phyloP scores from a whole-genome alignment of 202 grass and related monocot genomes.

The Zoysia matrella region DNA sequence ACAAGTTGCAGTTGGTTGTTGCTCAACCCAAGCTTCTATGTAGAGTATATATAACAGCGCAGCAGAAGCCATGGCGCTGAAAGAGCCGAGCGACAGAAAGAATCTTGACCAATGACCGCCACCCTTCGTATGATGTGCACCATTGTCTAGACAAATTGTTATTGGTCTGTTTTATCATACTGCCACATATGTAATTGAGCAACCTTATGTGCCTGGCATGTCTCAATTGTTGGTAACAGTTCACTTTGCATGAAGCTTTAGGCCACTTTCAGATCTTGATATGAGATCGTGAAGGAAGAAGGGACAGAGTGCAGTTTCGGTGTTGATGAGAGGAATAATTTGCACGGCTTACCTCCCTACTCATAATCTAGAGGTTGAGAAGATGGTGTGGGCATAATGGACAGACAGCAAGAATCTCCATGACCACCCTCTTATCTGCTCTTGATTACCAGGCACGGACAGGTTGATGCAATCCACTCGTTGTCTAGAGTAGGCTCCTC shows the following conservation, averaged over 20 bases:
- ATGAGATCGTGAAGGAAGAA: constrained; percentile 14
- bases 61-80: background rate
- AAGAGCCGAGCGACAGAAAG: constrained; percentile 9
- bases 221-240: constrained; percentile 30
- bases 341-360: background rate
- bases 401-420: constrained; percentile 51
- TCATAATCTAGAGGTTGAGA: constrained; percentile 38
- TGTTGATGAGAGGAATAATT: constrained; percentile 21
- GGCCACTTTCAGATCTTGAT: constrained; percentile 29
- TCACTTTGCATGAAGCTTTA: constrained; percentile 29
- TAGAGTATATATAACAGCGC: constrained; percentile 12
- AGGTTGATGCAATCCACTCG: constrained; percentile 2
- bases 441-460: constrained; percentile 31
- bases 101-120: constrained; percentile 18
- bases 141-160: constrained; percentile 25
- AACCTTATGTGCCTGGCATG: constrained; percentile 28
- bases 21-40: constrained; percentile 7
- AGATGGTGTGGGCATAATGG: constrained; percentile 12
- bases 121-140: constrained; percentile 2
- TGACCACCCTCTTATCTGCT: constrained; percentile 19
- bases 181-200: background rate
- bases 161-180: constrained; percentile 6
- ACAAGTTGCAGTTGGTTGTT: constrained; percentile 25
- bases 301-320: constrained; percentile 11
- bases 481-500: background rate